These are phyloP conservation scores for Aureobasidium subglaciale DNA, from an alignment of 2,329 filamentous ascomycete genomes.

Conservation along the genomic window DNA sequence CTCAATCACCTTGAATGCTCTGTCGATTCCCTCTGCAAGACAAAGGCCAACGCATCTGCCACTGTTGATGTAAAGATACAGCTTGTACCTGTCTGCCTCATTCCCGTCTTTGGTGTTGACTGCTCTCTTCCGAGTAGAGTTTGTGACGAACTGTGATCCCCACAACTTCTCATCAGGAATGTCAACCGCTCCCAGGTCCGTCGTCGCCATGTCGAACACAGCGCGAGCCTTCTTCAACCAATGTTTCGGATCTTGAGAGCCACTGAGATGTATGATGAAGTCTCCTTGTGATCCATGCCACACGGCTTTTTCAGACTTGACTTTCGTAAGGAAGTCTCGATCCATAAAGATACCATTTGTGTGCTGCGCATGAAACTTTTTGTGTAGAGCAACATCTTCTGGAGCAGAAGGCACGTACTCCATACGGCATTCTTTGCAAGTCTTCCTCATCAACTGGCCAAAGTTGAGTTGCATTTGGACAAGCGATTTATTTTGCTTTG, in stretches of 20 bases:
- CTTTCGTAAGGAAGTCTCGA: conserved; percentile 47
- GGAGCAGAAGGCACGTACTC: conserved; percentile 56
- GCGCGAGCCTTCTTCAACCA: conserved; percentile 49
- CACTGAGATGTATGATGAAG: conserved; percentile 52
- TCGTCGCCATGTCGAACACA: conserved; percentile 53
- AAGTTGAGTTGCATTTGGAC: conserved; percentile 57
- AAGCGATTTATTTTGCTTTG: conserved; percentile 29
- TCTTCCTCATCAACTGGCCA: conserved; percentile 48
- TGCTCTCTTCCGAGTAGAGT: neutral
- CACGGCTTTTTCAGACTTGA: conserved; percentile 11
- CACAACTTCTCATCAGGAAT: conserved; percentile 53
- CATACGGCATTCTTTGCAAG: conserved; percentile 57
- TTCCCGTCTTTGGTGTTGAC: conserved; percentile 17
- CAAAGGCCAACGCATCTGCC: conserved; percentile 57
- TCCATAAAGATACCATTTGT: conserved; percentile 54
- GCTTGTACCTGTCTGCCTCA: conserved; percentile 49
- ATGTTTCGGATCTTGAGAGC: conserved; percentile 42
- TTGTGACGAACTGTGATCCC: conserved; percentile 30
- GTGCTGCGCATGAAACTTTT: conserved; percentile 57
- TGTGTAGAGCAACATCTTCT: conserved; percentile 56
- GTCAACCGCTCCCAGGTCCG: conserved; percentile 54
- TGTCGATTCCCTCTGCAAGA: conserved; percentile 54
- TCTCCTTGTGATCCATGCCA: conserved; percentile 29
- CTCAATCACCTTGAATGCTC: conserved; percentile 45
- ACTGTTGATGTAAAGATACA: conserved; percentile 55